A percentile compares a stretch with the other conserved stretches of the same genome.
Evolutionary conservation across 371 early-diverging fungal species (phyloP).

Genomic region (Nematocida sp.): DNA sequence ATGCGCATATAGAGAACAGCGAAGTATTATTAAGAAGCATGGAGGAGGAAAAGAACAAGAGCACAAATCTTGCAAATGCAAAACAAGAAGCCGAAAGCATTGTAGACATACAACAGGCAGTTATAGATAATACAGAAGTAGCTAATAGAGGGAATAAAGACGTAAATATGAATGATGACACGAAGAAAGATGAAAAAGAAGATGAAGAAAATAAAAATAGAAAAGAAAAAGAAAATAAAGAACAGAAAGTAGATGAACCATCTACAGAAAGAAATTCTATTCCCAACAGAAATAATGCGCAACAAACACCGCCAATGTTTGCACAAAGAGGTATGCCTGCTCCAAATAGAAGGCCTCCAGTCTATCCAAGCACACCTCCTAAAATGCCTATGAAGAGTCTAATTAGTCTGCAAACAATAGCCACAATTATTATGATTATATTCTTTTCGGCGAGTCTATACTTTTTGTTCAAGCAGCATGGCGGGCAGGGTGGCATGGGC

Average conservation of each 20-base stretch:
- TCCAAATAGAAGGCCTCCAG: neutral
- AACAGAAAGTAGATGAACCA: neutral
- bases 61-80: neutral
- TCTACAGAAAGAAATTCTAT: neutral
- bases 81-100: neutral
- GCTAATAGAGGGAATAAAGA: neutral
- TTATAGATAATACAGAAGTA: neutral
- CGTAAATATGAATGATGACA: neutral
- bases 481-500: neutral
- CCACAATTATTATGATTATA: neutral
- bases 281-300: too few relatives aligned
- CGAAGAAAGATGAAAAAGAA: neutral
- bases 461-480: neutral
- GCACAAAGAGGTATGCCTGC: neutral
- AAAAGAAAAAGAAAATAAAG: neutral
- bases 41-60: too few relatives aligned
- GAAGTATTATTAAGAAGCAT: too few relatives aligned
- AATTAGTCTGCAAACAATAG: slow-evolving; percentile 13
- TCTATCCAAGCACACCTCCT: neutral
- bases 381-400: neutral
- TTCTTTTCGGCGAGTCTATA: neutral
- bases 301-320: too few relatives aligned
- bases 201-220: slow-evolving; percentile 2
- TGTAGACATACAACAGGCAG: too few relatives aligned
- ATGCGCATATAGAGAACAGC: too few relatives aligned